These are phyloP conservation scores for Verticillium zaregamsianum DNA, from an alignment of 2,329 filamentous ascomycete genomes.

Conservation along the genomic window DNA sequence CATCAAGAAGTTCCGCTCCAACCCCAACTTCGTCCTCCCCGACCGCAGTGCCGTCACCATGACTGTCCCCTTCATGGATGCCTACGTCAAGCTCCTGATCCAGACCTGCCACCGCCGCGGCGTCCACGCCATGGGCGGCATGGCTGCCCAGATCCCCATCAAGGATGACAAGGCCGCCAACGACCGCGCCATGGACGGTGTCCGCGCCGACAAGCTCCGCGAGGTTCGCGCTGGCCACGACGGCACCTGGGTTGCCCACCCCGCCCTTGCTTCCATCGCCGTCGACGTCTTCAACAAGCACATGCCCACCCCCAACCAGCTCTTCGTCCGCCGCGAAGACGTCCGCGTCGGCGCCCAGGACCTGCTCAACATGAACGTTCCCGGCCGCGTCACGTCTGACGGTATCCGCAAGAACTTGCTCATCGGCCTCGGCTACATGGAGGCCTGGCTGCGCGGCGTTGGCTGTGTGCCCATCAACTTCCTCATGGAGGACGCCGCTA, in stretches of 20 bases:
- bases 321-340: slow-evolving; percentile 83
- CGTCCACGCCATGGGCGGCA: slow-evolving; percentile 88
- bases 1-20: slow-evolving; percentile 92
- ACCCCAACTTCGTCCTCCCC: slow-evolving; percentile 81
- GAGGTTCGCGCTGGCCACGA: slow-evolving; percentile 86
- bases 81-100: slow-evolving; percentile 82
- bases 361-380: slow-evolving; percentile 96
- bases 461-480: slow-evolving; percentile 98
- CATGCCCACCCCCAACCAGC: slow-evolving; percentile 91
- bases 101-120: slow-evolving; percentile 87
- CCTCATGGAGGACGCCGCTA: slow-evolving; percentile 97
- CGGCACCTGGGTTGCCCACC: slow-evolving; percentile 86
- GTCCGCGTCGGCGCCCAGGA: slow-evolving; percentile 83
- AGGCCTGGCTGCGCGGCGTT: slow-evolving; percentile 92
- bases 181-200: slow-evolving; percentile 79
- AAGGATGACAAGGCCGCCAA: slow-evolving; percentile 82
- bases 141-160: slow-evolving; percentile 91
- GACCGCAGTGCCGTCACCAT: slow-evolving; percentile 81
- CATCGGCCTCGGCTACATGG: slow-evolving; percentile 97
- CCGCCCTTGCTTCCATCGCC: slow-evolving; percentile 75
- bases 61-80: slow-evolving; percentile 89
- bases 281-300: slow-evolving; percentile 85
- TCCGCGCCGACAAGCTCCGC: slow-evolving; percentile 82
- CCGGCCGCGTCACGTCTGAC: slow-evolving; percentile 84
- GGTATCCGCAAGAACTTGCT: slow-evolving; percentile 97